A percentile compares a stretch with the other conserved stretches of the same genome.
Conservation (phyloP, 768 basidiomycete species). For the Naematelia aurantialba region DNA sequence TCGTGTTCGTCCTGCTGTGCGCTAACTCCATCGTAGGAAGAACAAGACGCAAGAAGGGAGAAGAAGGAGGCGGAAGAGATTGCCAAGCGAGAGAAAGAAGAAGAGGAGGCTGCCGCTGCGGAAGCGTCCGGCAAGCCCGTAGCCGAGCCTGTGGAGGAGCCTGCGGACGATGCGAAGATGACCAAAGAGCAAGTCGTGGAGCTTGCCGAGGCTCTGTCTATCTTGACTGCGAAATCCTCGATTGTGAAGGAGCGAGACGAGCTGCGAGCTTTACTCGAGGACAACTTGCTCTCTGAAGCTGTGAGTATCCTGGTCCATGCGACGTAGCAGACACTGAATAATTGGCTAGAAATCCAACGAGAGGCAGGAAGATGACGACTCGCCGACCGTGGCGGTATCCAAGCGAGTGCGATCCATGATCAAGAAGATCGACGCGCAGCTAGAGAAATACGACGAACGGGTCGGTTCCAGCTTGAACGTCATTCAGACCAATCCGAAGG, state of each 20-base stretch:
- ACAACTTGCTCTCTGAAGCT: constrained; percentile 84
- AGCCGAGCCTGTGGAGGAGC: constrained; percentile 23
- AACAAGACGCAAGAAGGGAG: constrained; percentile 59
- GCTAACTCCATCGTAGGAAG: constrained; percentile 32
- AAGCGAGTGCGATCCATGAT: constrained; percentile 95
- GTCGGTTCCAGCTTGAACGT: constrained; percentile 52
- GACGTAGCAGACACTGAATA: not conserved
- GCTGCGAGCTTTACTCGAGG: constrained; percentile 83
- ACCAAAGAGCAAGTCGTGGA: constrained; percentile 93
- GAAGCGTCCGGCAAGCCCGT: constrained; percentile 13
- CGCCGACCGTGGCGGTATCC: constrained; percentile 67
- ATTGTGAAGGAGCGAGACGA: constrained; percentile 95
- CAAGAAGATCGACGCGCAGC: constrained; percentile 86
- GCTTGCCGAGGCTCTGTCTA: constrained; percentile 80
- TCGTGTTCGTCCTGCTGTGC: not conserved
- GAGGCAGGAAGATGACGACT: constrained; percentile 46
- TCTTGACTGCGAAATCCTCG: constrained; percentile 87
- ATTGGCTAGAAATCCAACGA: constrained; percentile 48
- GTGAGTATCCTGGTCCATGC: constrained; percentile 55
- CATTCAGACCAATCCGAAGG: constrained; percentile 53
- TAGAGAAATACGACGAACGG: constrained; percentile 84
- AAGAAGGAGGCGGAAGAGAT: constrained; percentile 20
- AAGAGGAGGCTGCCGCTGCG: constrained; percentile 13
- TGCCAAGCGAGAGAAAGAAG: constrained; percentile 36
- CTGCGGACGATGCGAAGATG: constrained; percentile 73